Evolutionary conservation across 1,284 basidiomycete genomes (phyloP), one percentile per base, ranked within the genome.

Genomic region (Ganoderma lucidum): DNA sequence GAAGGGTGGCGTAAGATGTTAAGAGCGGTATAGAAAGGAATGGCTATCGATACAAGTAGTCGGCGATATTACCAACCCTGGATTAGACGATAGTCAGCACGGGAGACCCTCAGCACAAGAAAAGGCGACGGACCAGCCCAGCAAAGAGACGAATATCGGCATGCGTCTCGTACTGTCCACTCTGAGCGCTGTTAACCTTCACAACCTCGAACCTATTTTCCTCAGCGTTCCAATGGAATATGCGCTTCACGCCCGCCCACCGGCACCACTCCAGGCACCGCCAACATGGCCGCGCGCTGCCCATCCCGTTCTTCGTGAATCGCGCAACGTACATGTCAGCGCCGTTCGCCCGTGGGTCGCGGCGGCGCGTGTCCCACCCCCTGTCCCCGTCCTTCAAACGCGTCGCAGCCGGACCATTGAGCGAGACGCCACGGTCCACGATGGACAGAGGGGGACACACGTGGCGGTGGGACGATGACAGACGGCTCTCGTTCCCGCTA

Each of bases 181-280:
- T 73, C 66, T 80, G 76, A 30, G 79, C 79, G 63, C 81, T 81
- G 70, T 86, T 84, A 61, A 88, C 85, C 80, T 87, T 88, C 70
- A 90, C 81, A 69, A 85, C 83, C 61, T 86, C 80, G 73, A 88
- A 90, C 69, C 77, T 79, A 62, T 80, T 80, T 69, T 79, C 78
- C 28, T 76, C 78, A 14, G 77, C 79, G 71, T 87, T 82, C 85
- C 86, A 88, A 72, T 88, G 84, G 74, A 87, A 89, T 53, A 88
- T 83, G 45, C 86, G 82, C 78, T 84, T 87, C 69, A 89, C 83
- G 0, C 87, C 87, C 28, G 87, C 87, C 87, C 88, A 89, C 48
- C 79, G 77, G 75, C 85, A 88, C 86, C 86, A 88, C 68, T 86
- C 83, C 37, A 88, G 70, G 69, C 88, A 88, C 58, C 87, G 78